Evolutionary conservation across 23 red algal species (phyloP).

Genomic region (Gracilaria gracilis): DNA sequence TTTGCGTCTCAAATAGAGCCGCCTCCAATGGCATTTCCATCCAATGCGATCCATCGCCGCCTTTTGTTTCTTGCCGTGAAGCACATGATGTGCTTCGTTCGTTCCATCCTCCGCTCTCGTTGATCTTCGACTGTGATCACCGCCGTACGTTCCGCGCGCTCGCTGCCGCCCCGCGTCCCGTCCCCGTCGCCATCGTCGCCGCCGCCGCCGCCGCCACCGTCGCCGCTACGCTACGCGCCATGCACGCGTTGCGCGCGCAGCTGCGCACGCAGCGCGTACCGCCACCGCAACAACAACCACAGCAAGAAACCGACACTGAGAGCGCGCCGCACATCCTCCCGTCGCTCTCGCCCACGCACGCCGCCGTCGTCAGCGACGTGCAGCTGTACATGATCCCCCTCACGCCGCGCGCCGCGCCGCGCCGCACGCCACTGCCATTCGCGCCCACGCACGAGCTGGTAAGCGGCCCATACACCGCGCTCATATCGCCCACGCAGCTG

Average conservation of each 20-base stretch:
- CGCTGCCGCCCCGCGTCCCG: no score
- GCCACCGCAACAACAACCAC: no score
- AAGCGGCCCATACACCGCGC: conserved; percentile 16
- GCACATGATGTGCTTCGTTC: no score
- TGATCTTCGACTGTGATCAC: no score
- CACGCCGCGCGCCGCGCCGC: not conserved
- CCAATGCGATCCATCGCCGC: no score
- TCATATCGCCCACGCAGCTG: not conserved
- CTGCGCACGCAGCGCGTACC: conserved; percentile 6
- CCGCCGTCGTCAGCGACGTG: not conserved
- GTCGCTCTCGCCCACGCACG: conserved; percentile 7
- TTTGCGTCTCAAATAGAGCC: no score
- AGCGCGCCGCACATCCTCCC: conserved; percentile 5
- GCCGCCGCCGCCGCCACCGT: no score
- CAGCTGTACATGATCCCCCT: conserved; percentile 9
- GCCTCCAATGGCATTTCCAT: no score
- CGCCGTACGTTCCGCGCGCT: no score
- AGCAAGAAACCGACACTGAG: not conserved
- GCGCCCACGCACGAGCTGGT: not conserved
- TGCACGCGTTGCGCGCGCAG: not conserved
- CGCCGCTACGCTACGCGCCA: not conserved
- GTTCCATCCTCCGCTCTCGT: no score
- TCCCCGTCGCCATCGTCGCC: no score
- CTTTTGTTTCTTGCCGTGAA: no score
- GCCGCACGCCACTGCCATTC: not conserved